Evolutionary conservation across 2,329 filamentous ascomycete genomes (phyloP).

Genomic region (Sclerotinia subarctica): DNA sequence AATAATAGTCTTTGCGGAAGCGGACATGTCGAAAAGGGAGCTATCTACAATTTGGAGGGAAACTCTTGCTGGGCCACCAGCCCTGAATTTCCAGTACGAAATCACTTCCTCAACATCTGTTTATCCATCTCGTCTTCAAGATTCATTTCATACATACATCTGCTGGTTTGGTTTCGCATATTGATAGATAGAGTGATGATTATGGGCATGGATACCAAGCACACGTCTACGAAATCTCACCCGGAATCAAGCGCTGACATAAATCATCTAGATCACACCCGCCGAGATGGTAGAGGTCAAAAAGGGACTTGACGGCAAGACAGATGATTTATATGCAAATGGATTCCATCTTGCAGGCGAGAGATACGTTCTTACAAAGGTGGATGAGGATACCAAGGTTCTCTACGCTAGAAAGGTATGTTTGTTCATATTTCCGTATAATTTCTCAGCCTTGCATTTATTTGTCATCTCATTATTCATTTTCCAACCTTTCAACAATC

Average conservation of each 20-base stretch:
- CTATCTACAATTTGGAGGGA: constrained; percentile 77
- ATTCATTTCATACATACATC: background rate
- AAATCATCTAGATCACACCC: constrained; percentile 48
- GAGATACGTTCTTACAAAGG: constrained; percentile 74
- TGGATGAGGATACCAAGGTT: constrained; percentile 64
- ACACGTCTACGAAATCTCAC: background rate
- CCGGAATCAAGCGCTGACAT: constrained; percentile 7
- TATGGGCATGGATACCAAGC: background rate
- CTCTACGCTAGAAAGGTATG: constrained; percentile 77
- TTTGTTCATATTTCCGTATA: constrained; percentile 43
- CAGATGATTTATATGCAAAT: constrained; percentile 64
- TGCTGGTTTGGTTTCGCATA: background rate
- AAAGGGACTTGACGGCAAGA: constrained; percentile 48
- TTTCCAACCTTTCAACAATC: background rate
- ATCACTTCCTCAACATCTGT: background rate
- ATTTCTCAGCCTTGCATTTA: background rate
- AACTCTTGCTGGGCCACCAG: constrained; percentile 77
- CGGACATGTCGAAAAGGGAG: constrained; percentile 77
- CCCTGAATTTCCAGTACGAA: constrained; percentile 54
- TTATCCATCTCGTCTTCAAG: background rate
- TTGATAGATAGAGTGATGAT: background rate
- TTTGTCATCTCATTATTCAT: background rate
- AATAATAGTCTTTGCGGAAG: constrained; percentile 69
- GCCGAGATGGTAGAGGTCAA: constrained; percentile 59
- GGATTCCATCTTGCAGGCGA: constrained; percentile 74